Conservation (phyloP, 768 basidiomycete genomes). For the Mycena capillaripes region DNA sequence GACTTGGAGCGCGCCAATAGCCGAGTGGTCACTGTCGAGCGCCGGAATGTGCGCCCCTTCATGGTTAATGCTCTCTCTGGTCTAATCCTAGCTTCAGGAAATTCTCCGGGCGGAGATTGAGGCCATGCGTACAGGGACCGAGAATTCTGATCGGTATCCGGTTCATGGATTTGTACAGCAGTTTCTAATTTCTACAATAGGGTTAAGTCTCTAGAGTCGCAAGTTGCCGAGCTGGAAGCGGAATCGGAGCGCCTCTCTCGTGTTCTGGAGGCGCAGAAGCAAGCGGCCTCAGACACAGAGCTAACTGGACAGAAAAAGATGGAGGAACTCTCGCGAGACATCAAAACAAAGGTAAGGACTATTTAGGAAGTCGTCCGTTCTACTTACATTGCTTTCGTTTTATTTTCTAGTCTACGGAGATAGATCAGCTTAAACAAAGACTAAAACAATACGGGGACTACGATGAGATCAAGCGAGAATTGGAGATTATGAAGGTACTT, state of each 20-base stretch:
- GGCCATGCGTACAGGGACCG: slow-evolving; percentile 83
- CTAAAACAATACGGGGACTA: slow-evolving; percentile 88
- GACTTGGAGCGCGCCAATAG: slow-evolving; percentile 97
- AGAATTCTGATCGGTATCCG: slow-evolving; percentile 78
- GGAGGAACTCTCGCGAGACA: slow-evolving; percentile 73
- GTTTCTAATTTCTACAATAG: slow-evolving; percentile 53
- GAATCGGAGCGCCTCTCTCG: slow-evolving; percentile 80
- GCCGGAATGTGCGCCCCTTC: slow-evolving; percentile 80
- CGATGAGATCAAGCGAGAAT: slow-evolving; percentile 97
- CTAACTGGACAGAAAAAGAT: slow-evolving; percentile 61
- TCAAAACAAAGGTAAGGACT: slow-evolving; percentile 66
- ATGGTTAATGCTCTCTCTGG: slow-evolving; percentile 1
- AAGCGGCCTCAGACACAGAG: slow-evolving; percentile 61
- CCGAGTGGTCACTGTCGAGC: slow-evolving; percentile 91
- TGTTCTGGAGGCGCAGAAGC: slow-evolving; percentile 74
- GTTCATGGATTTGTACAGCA: background rate
- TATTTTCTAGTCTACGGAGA: slow-evolving; percentile 67
- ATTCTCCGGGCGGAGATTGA: slow-evolving; percentile 97
- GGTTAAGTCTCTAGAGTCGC: slow-evolving; percentile 78
- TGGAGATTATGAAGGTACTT: slow-evolving; percentile 99
- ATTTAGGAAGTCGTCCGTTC: background rate
- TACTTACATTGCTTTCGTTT: background rate
- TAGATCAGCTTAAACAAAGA: slow-evolving; percentile 75
- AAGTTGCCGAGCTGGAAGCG: slow-evolving; percentile 81
- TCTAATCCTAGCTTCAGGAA: slow-evolving; percentile 68